A percentile compares a stretch with the other conserved stretches of the same genome.
Evolutionary conservation across 2,329 filamentous ascomycete species (phyloP).

Genomic region (Colletotrichum echinochloae): DNA sequence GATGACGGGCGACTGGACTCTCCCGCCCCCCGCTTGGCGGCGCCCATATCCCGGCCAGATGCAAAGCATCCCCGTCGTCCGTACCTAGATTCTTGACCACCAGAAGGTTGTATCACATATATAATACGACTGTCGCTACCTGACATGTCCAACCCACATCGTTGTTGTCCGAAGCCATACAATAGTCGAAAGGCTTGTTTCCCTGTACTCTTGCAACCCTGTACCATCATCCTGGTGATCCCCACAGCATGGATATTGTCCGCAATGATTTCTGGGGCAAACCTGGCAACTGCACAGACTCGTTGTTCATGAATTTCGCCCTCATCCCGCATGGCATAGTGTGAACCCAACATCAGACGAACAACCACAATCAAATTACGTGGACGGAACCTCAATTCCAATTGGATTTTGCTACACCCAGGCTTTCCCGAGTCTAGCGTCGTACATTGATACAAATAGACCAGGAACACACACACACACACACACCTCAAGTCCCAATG

Average conservation of each 20-base stretch:
- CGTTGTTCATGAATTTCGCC: background rate
- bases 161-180: background rate
- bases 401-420: background rate
- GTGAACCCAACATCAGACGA: background rate
- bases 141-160: background rate
- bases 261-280: slow-evolving; percentile 5
- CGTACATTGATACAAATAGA: too few species aligned
- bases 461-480: background rate
- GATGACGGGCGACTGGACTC: slow-evolving; percentile 6
- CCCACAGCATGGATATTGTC: slow-evolving; percentile 12
- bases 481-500: background rate
- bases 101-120: background rate
- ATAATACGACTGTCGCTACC: background rate
- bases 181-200: slow-evolving; percentile 3
- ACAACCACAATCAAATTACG: background rate
- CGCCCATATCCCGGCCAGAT: slow-evolving; percentile 16
- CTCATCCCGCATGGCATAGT: background rate
- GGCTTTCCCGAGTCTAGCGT: background rate
- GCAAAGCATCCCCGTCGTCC: slow-evolving; percentile 9
- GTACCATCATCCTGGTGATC: background rate
- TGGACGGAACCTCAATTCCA: too few species aligned
- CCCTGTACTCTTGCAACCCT: background rate
- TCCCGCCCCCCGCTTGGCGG: background rate
- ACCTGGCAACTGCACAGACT: background rate
- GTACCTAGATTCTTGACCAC: slow-evolving; percentile 14